Evolutionary conservation across 2,329 filamentous ascomycete species (phyloP).

Genomic region (Ilyonectria mors-panacis): DNA sequence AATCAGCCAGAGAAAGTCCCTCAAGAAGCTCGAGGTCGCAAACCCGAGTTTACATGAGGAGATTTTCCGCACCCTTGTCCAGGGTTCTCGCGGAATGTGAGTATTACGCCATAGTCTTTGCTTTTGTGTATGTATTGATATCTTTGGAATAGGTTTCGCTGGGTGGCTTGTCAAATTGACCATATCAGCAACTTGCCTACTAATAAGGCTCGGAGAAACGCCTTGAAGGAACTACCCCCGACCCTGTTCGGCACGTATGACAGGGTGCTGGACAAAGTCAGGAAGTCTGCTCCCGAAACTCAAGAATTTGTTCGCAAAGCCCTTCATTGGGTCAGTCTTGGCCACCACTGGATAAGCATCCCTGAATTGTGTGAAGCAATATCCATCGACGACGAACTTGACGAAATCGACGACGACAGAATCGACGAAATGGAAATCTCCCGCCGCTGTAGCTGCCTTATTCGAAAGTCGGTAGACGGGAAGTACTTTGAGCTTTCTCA

Average conservation of each 20-base stretch:
- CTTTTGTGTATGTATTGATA: neutral
- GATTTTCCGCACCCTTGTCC: constrained; percentile 1
- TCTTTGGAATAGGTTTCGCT: constrained; percentile 24
- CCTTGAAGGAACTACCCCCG: constrained; percentile 11
- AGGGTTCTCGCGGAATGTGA: constrained; percentile 23
- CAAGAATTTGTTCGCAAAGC: constrained; percentile 4
- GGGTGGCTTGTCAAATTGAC: constrained; percentile 32
- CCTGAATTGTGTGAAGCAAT: constrained; percentile 25
- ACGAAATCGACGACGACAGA: constrained; percentile 5
- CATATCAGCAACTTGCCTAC: constrained; percentile 18
- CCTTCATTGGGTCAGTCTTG: constrained; percentile 21
- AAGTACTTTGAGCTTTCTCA: constrained; percentile 27
- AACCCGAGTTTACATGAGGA: constrained; percentile 13
- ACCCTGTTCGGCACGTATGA: constrained; percentile 27
- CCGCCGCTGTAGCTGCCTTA: constrained; percentile 13
- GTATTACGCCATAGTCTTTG: neutral
- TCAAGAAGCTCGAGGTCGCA: constrained; percentile 8
- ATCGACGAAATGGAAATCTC: constrained; percentile 17
- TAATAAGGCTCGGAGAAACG: constrained; percentile 18
- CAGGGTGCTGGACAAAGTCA: constrained; percentile 11
- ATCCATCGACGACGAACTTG: neutral
- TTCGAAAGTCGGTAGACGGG: constrained; percentile 21
- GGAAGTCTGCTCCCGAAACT: neutral
- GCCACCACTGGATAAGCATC: neutral
- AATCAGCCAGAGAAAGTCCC: constrained; percentile 1